Evolutionary conservation across 345 rosid species (phyloP), one percentile per base, ranked within the genome.

Genomic region (Salix caprea): DNA sequence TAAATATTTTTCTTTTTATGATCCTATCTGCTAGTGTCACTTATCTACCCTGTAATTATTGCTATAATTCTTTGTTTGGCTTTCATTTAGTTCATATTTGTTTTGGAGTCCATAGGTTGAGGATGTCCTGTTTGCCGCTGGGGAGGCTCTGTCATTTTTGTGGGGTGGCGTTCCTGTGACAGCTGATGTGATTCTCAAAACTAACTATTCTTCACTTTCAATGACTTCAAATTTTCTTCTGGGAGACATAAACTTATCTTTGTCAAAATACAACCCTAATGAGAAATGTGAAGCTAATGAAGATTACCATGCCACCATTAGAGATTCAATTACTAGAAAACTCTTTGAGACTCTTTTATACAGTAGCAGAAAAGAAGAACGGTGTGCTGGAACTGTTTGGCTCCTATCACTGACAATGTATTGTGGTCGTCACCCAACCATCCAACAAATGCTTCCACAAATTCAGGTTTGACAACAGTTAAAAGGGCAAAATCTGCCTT

Each of bases 321-420:
- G 94, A 88, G 93, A 91, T 76, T 82, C 84, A 78, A 86, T 95
- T 67, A 81, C 86, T 44, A 86, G 86, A 85, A 90, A 93, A 80
- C 90, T 95, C 73, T 95, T 95, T 82, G 91, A 95, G 80, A 83
- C 67, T 82, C 99, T 95, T 76, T 83, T 95, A 50, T 95, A 88
- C 77, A 91, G 97, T 74, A 90, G 82, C 80, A 89, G 99, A 85
- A 93, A 91, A 82, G 99, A 93, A 81, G 99, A 95, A 91, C 89
- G 97, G 65, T 93, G 97, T 83, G 93, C 99, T 87, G 97, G 99
- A 82, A 83, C 95, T 70, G 97, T 95, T 72, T 95, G 97, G 99
- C 83, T 95, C 71, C 81, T 93, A 70, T 95, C 99, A 70, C 85
- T 95, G 72, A 90, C 90, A 80, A 89, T 93, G 92, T 95, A 95